Conservation (phyloP, 2,329 filamentous ascomycete genomes). For the Phaeophleospora eucalypticola region DNA sequence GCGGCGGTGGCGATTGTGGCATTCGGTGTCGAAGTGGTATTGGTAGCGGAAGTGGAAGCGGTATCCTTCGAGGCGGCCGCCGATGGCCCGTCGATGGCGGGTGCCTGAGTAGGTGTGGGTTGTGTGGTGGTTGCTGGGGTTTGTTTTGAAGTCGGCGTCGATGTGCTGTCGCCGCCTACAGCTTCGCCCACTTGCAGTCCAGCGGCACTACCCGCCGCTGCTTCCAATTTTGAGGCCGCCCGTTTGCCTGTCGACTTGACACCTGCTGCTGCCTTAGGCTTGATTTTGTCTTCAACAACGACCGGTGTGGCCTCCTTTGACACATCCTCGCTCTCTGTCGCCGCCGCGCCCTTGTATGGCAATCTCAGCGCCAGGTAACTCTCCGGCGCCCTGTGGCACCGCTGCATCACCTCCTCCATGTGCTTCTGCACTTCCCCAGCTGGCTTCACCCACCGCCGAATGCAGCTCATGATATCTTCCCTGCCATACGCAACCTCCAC, state of each 20-base stretch:
- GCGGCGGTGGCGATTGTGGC: not conserved
- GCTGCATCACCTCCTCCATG: constrained; percentile 56
- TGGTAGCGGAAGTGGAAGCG: not conserved
- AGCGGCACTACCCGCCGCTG: not conserved
- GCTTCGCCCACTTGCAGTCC: not conserved
- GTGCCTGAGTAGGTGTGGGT: not conserved
- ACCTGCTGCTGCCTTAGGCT: not conserved
- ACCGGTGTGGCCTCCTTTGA: constrained; percentile 26
- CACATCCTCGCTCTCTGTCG: constrained; percentile 18
- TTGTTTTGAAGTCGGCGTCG: not conserved
- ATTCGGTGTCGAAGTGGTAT: not conserved
- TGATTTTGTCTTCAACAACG: constrained; percentile 12
- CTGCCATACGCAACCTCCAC: constrained; percentile 53
- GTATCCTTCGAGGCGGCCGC: not conserved
- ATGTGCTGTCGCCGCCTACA: not conserved
- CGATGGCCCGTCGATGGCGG: not conserved
- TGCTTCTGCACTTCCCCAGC: constrained; percentile 50
- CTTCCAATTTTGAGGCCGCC: not conserved
- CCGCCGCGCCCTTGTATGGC: constrained; percentile 36
- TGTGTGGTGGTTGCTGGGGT: not conserved
- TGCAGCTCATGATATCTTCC: constrained; percentile 50
- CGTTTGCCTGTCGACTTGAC: not conserved
- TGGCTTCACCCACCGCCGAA: constrained; percentile 54
- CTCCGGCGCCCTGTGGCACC: constrained; percentile 52
- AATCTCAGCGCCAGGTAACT: constrained; percentile 54